Percentiles rank a stretch among this genome's conserved stretches.
Evolutionary conservation across 1,284 basidiomycete genomes (phyloP).

Genomic region (Microbotryomycetes sp.): DNA sequence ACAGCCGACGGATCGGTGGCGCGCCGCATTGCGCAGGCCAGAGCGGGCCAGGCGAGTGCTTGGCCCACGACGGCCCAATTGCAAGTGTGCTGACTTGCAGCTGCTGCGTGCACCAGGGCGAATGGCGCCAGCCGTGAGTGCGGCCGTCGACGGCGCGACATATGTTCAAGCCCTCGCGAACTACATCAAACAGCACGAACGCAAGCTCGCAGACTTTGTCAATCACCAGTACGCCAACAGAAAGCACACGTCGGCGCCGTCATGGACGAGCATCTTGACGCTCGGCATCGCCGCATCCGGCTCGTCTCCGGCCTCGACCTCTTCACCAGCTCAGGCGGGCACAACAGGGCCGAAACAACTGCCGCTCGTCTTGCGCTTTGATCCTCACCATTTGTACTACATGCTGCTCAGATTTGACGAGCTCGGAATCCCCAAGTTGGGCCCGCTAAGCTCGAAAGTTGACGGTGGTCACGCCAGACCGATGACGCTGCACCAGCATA

Average conservation of each 20-base stretch:
- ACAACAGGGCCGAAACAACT: background rate
- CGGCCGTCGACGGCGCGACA: background rate
- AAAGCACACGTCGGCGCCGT: background rate
- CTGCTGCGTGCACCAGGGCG: no score
- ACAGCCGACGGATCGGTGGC: no score
- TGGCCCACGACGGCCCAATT: no score
- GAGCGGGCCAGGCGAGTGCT: no score
- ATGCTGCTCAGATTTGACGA: conserved; percentile 78
- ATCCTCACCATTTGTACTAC: conserved; percentile 79
- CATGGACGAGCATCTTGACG: conserved; percentile 21
- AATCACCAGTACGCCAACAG: background rate
- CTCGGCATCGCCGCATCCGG: conserved; percentile 23
- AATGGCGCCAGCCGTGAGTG: background rate
- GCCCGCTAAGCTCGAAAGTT: conserved; percentile 69
- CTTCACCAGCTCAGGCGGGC: background rate
- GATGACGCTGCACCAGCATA: conserved; percentile 58
- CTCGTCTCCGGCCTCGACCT: background rate
- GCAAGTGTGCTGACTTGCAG: no score
- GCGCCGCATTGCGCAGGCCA: no score
- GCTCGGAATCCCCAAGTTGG: conserved; percentile 57
- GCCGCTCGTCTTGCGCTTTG: conserved; percentile 55
- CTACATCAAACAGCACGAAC: conserved; percentile 23
- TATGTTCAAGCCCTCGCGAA: conserved; percentile 21
- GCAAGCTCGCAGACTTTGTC: conserved; percentile 22
- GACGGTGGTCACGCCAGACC: conserved; percentile 59